Base-by-base conservation (phyloP, 768 basidiomycete species). In the Rhizopogon vulgaris region DNA sequence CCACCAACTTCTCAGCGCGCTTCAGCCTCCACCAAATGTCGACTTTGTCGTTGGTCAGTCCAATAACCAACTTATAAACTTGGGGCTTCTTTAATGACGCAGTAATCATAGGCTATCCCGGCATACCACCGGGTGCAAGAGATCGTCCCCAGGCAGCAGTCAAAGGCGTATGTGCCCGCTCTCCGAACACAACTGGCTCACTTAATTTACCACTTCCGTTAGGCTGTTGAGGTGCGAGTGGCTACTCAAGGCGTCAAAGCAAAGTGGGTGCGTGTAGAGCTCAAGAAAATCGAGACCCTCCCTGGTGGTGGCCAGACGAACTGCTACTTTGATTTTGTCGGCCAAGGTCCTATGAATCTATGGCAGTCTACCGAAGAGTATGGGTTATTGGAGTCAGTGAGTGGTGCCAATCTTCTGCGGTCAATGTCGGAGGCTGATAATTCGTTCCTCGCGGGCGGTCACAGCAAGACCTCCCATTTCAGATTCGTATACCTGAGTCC, bases 211-310 rank as follows among this genome's bases (percentile, higher is more conserved):
- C 30, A 49, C 38, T 25, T 18, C 41, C 5, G 32, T 1, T 50
- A 93, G 90, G 85, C 90, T 17, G 79, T 97, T 48, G 94, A 97
- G 67, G 79, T 97, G 11, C 84, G 94, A 15, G 76, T 84, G 5
- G 85, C 83, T 0, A 72, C 75, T 2, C 78, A 82, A 55, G 86
- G 88, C 14, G 79, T 90, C 63, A 94, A 92, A 72, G 90, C 90
- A 25, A 90, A 92, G 69, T 95, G 90, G 85, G 85, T 97, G 24
- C 82, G 86, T 57, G 83, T 96, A 54, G 93, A 95, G 70, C 76
- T 96, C 65, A 82, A 90, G 58, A 94, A 94, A 73, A 82, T 94
- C 39, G 94, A 97, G 69, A 85, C 80, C 3, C 77, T 87, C 41
- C 89, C 86, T 2, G 83, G 83, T 18, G 87, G 83, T 22, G 83